Conservation (phyloP, 2,329 filamentous ascomycete genomes). For the Tolypocladium amazonense region DNA sequence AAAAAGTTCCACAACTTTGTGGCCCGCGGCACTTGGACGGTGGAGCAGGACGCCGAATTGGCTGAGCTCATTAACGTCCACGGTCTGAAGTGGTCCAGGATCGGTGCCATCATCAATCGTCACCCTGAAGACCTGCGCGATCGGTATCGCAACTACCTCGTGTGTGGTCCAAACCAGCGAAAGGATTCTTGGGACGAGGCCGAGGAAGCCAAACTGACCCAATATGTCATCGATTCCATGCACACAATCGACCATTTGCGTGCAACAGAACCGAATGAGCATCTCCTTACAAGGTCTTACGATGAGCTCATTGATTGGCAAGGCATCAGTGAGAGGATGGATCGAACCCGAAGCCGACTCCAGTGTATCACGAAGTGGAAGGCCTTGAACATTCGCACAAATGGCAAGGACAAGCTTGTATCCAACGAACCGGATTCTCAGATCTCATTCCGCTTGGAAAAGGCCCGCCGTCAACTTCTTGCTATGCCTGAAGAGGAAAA, state of each 20-base stretch:
- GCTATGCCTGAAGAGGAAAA: conserved; percentile 34
- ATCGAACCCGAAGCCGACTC: conserved; percentile 48
- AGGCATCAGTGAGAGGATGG: conserved; percentile 51
- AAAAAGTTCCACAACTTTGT: conserved; percentile 57
- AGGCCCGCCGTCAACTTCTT: conserved; percentile 29
- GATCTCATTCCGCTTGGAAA: conserved; percentile 31
- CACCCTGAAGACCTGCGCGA: conserved; percentile 57
- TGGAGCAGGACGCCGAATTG: conserved; percentile 25
- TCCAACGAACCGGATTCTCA: conserved; percentile 19
- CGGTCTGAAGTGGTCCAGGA: conserved; percentile 47
- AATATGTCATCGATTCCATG: conserved; percentile 42
- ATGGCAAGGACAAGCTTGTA: conserved; percentile 20
- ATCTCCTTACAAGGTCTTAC: conserved; percentile 27
- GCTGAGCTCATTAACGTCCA: conserved; percentile 22
- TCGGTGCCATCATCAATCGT: conserved; percentile 52
- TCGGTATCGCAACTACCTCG: conserved; percentile 57
- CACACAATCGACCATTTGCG: conserved; percentile 31
- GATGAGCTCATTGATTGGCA: conserved; percentile 55
- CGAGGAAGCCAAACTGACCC: conserved; percentile 45
- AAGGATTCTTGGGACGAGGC: conserved; percentile 47
- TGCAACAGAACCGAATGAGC: conserved; percentile 18
- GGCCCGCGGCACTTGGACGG: conserved; percentile 35
- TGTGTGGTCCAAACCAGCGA: conserved; percentile 42
- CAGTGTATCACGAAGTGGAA: conserved; percentile 63
- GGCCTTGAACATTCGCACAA: conserved; percentile 24